A percentile compares a stretch with the other conserved stretches of the same genome.
Evolutionary conservation across 257 asterid species (phyloP).

Genomic region (Coffea eugenioides): DNA sequence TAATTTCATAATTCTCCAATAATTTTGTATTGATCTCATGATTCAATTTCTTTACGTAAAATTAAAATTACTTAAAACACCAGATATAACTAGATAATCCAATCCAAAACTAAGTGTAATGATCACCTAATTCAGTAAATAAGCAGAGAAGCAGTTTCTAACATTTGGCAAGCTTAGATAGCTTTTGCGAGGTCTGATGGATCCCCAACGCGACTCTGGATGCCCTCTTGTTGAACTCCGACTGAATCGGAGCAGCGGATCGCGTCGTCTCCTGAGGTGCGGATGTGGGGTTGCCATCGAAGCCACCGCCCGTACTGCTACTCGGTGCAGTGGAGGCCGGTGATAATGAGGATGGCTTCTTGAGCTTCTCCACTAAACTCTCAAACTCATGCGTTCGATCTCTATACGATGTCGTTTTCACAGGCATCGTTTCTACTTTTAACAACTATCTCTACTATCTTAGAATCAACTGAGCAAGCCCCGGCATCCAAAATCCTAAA

Average conservation of each 20-base stretch:
- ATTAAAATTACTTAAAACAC: background rate
- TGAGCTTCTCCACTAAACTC: constrained; percentile 22
- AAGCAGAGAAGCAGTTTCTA: constrained; percentile 12
- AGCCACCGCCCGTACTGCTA: background rate
- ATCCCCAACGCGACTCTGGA: constrained; percentile 63
- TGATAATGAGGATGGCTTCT: constrained; percentile 16
- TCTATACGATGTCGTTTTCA: constrained; percentile 18
- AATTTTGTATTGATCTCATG: background rate
- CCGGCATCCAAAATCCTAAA: background rate
- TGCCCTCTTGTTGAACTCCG: constrained; percentile 74
- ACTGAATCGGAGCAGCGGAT: constrained; percentile 48
- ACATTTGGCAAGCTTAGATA: constrained; percentile 67
- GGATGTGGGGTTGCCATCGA: constrained; percentile 6
- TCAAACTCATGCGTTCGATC: constrained; percentile 31
- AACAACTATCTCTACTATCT: background rate
- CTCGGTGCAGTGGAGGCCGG: constrained; percentile 12
- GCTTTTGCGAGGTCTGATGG: constrained; percentile 76
- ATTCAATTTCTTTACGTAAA: background rate
- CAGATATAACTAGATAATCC: background rate
- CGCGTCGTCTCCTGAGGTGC: constrained; percentile 19
- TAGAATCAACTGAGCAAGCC: background rate
- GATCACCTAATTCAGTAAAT: constrained; percentile 3
- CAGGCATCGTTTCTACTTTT: constrained; percentile 1
- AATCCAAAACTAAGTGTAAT: constrained; percentile 2
- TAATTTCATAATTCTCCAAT: background rate